Conservation (phyloP, 2,329 filamentous ascomycete genomes). For the Venturia aucupariae region DNA sequence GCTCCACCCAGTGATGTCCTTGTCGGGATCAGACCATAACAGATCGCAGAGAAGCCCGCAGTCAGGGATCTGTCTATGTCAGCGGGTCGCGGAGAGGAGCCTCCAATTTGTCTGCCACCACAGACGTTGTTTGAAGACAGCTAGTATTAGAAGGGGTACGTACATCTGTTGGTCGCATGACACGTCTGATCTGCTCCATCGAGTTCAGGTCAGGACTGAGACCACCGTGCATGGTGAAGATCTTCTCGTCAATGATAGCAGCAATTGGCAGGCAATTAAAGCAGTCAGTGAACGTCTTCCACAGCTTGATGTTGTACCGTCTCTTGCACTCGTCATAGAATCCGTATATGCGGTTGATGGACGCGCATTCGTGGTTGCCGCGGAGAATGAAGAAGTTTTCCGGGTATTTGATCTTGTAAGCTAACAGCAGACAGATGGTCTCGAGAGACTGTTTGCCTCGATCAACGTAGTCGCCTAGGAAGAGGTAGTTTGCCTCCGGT, state of each 20-base stretch:
- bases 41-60: constrained; percentile 96
- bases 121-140: constrained; percentile 16
- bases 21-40: constrained; percentile 97
- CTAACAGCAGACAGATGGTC: constrained; percentile 91
- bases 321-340: constrained; percentile 99
- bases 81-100: constrained; percentile 28
- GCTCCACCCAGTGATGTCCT: constrained; percentile 98
- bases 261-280: constrained; percentile 99
- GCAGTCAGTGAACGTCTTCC: constrained; percentile 99
- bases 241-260: constrained; percentile 99
- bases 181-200: constrained; percentile 98
- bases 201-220: constrained; percentile 95
- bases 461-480: constrained; percentile 98
- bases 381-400: constrained; percentile 99
- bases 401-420: constrained; percentile 99
- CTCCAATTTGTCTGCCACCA: neutral
- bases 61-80: constrained; percentile 74
- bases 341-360: constrained; percentile 97
- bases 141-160: constrained; percentile 34
- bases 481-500: constrained; percentile 97
- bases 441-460: constrained; percentile 98
- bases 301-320: constrained; percentile 97
- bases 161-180: constrained; percentile 98
- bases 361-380: constrained; percentile 98
- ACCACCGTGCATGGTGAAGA: constrained; percentile 99